Conservation (phyloP, 2,329 filamentous ascomycete genomes). For the Cladosporium colombiae region DNA sequence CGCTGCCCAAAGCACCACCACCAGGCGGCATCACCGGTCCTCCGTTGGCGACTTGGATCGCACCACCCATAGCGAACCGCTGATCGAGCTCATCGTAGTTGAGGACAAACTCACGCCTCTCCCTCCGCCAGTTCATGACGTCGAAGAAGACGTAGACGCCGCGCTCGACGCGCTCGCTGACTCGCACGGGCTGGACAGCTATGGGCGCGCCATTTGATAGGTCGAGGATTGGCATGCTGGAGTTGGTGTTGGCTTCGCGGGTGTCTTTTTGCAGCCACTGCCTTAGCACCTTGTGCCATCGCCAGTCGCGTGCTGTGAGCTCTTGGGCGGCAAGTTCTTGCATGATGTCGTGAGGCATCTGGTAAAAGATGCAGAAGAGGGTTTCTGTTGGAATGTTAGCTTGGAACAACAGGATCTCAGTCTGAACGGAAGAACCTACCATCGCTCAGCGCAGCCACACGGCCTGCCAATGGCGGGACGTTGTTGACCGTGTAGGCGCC, state of each 20-base stretch:
- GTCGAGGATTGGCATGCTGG: slow-evolving; percentile 34
- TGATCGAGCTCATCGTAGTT: slow-evolving; percentile 55
- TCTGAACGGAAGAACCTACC: slow-evolving; percentile 25
- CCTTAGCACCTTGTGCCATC: slow-evolving; percentile 56
- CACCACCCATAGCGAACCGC: slow-evolving; percentile 17
- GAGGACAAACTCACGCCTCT: slow-evolving; percentile 54
- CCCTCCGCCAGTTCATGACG: slow-evolving; percentile 53
- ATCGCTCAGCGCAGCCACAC: slow-evolving; percentile 39
- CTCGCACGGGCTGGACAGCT: slow-evolving; percentile 41
- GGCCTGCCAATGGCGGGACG: slow-evolving; percentile 58
- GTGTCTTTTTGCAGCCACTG: slow-evolving; percentile 59
- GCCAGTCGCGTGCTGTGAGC: slow-evolving; percentile 55
- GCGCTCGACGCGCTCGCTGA: slow-evolving; percentile 51
- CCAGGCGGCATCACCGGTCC: slow-evolving; percentile 16
- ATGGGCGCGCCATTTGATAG: slow-evolving; percentile 31
- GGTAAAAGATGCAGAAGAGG: slow-evolving; percentile 70
- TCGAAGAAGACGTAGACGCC: slow-evolving; percentile 59
- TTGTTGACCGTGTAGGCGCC: slow-evolving; percentile 67
- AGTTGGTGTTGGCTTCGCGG: slow-evolving; percentile 36
- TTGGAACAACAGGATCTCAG: background rate
- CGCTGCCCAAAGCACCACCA: slow-evolving; percentile 8
- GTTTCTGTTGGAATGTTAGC: slow-evolving; percentile 57
- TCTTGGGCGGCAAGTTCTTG: slow-evolving; percentile 67
- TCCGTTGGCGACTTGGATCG: slow-evolving; percentile 16
- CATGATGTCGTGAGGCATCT: slow-evolving; percentile 64